phyloP scores from a whole-genome alignment of 768 basidiomycete genomes.

The Agrocybe praecox region DNA sequence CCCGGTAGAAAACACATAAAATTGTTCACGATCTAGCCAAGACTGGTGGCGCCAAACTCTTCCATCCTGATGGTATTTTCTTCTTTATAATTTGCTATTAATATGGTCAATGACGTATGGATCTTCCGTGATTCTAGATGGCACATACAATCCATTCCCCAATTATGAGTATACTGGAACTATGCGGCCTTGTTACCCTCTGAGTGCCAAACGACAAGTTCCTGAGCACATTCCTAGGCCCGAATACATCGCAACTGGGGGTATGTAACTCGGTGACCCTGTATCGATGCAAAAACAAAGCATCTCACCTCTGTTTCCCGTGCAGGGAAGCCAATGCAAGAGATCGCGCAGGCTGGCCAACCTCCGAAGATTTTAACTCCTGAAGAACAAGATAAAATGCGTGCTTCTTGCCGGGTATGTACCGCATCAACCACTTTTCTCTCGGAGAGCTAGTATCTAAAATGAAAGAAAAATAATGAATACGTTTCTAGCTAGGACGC shows the following conservation, averaged over 20 bases:
- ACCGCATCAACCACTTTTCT: constrained; percentile 9
- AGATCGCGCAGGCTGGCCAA: constrained; percentile 58
- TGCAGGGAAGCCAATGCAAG: constrained; percentile 61
- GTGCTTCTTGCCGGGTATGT: constrained; percentile 76
- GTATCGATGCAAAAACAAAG: no score
- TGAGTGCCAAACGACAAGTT: constrained; percentile 73
- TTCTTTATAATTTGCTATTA: background rate
- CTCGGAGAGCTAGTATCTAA: background rate
- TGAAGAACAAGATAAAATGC: constrained; percentile 90
- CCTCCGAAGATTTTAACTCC: constrained; percentile 64
- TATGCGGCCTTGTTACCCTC: constrained; percentile 84
- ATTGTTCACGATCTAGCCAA: constrained; percentile 67
- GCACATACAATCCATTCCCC: constrained; percentile 80
- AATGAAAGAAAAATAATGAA: background rate
- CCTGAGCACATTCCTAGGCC: constrained; percentile 86
- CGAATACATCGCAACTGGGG: constrained; percentile 75
- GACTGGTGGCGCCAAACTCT: constrained; percentile 23
- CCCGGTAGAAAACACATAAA: constrained; percentile 78
- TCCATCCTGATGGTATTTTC: background rate
- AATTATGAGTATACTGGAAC: constrained; percentile 79
- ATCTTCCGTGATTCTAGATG: constrained; percentile 45
- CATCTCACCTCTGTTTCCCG: constrained; percentile 2
- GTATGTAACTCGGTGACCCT: constrained; percentile 24
- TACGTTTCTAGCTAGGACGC: constrained; percentile 64
- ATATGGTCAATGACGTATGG: no score